Evolutionary conservation across 306 rosid genomes (phyloP).

Genomic region (apple (Malus domestica)): DNA sequence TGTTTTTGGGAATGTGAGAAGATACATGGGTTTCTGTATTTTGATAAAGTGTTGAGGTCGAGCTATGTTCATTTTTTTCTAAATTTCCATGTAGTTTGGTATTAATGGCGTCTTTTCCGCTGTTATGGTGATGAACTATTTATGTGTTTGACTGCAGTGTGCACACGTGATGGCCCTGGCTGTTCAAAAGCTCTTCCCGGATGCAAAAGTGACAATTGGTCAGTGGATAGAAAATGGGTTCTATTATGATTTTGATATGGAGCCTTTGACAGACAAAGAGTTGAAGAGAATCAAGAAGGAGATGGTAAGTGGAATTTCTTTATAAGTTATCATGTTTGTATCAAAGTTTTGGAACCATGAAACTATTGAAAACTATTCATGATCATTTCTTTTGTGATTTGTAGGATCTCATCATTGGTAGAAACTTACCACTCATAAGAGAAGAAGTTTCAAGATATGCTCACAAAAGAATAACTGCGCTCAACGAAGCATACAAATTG

Average conservation of each 20-base stretch:
- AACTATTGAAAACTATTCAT: slow-evolving; percentile 19
- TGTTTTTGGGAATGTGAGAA: no score
- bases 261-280: slow-evolving; percentile 76
- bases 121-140: no score
- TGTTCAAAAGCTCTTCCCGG: slow-evolving; percentile 82
- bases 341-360: background rate
- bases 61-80: no score
- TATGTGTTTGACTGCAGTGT: slow-evolving; percentile 39
- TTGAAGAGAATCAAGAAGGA: slow-evolving; percentile 91
- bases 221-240: slow-evolving; percentile 97
- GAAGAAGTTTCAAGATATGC: slow-evolving; percentile 95
- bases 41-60: no score
- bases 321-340: background rate
- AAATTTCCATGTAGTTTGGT: no score
- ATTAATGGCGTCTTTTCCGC: no score
- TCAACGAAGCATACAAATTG: slow-evolving; percentile 86
- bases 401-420: slow-evolving; percentile 71
- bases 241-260: slow-evolving; percentile 89
- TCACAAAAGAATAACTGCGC: slow-evolving; percentile 57
- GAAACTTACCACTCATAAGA: slow-evolving; percentile 74
- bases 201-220: slow-evolving; percentile 94
- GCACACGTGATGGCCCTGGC: slow-evolving; percentile 31
- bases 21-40: no score
- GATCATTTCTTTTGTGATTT: slow-evolving; percentile 19
- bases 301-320: slow-evolving; percentile 46